These are phyloP conservation scores for Taiozyma sp. DNA, from an alignment of 1,139 yeast species.

Conservation along the genomic window DNA sequence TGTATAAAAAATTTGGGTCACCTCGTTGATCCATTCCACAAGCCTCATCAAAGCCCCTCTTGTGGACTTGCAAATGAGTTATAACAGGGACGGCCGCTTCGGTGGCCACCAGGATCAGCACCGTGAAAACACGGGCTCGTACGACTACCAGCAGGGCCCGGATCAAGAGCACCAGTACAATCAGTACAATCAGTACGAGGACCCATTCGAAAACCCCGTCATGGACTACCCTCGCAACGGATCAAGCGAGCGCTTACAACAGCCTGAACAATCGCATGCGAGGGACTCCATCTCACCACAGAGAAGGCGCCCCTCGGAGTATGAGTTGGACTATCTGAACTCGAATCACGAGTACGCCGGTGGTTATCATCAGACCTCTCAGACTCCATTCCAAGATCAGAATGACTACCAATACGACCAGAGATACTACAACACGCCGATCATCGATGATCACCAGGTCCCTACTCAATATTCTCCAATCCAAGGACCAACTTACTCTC, in stretches of 20 bases:
- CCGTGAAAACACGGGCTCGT: slow-evolving; percentile 1
- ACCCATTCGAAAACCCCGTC: slow-evolving; percentile 5
- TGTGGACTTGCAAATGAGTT: slow-evolving; percentile 8
- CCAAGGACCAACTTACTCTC: slow-evolving; percentile 10
- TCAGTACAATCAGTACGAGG: slow-evolving; percentile 1
- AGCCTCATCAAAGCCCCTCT: background rate
- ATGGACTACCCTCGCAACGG: slow-evolving; percentile 3
- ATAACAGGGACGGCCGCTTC: slow-evolving; percentile 6
- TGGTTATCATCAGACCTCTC: background rate
- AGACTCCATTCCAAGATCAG: background rate
- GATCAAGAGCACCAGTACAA: background rate
- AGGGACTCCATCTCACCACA: slow-evolving; percentile 9
- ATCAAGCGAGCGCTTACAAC: slow-evolving; percentile 13
- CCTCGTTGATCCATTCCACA: background rate
- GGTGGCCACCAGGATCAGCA: slow-evolving; percentile 1
- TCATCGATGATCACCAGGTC: background rate
- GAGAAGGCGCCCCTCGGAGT: slow-evolving; percentile 10
- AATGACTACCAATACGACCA: background rate
- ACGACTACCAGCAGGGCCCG: background rate
- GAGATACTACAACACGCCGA: slow-evolving; percentile 8
- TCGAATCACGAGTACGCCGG: background rate
- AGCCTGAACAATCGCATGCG: slow-evolving; percentile 8
- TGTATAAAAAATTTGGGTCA: background rate
- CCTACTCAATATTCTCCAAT: slow-evolving; percentile 21
- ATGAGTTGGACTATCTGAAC: slow-evolving; percentile 2